These are phyloP conservation scores for Helicostylum pulchrum DNA, from an alignment of 192 early-diverging fungal genomes.

Conservation along the genomic window DNA sequence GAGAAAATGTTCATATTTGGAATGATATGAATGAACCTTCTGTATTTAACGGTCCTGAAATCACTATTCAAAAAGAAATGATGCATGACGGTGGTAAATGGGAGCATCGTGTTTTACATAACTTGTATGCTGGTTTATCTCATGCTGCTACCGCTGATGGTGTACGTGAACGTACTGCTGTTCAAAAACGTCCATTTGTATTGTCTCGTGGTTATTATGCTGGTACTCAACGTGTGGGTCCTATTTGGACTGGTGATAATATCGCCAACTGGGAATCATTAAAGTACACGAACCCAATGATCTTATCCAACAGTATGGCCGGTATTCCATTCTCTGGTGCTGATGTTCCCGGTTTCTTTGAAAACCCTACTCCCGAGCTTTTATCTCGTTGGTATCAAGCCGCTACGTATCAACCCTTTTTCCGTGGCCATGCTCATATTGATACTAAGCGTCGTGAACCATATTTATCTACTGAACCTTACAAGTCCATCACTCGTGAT, in stretches of 20 bases:
- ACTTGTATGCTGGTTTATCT: slow-evolving; percentile 85
- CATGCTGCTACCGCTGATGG: slow-evolving; percentile 87
- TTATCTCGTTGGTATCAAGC: slow-evolving; percentile 97
- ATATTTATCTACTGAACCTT: slow-evolving; percentile 90
- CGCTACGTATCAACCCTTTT: slow-evolving; percentile 93
- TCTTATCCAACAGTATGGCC: slow-evolving; percentile 79
- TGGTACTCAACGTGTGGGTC: slow-evolving; percentile 91
- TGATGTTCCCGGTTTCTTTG: slow-evolving; percentile 92
- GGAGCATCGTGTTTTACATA: slow-evolving; percentile 97
- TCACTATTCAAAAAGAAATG: slow-evolving; percentile 92
- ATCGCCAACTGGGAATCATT: slow-evolving; percentile 87
- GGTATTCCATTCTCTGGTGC: slow-evolving; percentile 93
- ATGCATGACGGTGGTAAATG: slow-evolving; percentile 73
- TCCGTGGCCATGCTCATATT: slow-evolving; percentile 96
- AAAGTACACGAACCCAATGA: slow-evolving; percentile 80
- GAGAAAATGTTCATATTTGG: slow-evolving; percentile 84
- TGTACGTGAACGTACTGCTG: slow-evolving; percentile 55
- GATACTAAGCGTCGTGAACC: slow-evolving; percentile 97
- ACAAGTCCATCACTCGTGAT: slow-evolving; percentile 71
- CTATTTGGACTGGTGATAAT: slow-evolving; percentile 99
- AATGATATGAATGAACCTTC: slow-evolving; percentile 99
- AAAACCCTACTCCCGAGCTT: slow-evolving; percentile 87
- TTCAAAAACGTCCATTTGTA: slow-evolving; percentile 82
- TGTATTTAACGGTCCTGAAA: slow-evolving; percentile 96
- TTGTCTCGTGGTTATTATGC: slow-evolving; percentile 95